Evolutionary conservation across 768 basidiomycete genomes (phyloP).

Genomic region (Hirschioporus abietinus): DNA sequence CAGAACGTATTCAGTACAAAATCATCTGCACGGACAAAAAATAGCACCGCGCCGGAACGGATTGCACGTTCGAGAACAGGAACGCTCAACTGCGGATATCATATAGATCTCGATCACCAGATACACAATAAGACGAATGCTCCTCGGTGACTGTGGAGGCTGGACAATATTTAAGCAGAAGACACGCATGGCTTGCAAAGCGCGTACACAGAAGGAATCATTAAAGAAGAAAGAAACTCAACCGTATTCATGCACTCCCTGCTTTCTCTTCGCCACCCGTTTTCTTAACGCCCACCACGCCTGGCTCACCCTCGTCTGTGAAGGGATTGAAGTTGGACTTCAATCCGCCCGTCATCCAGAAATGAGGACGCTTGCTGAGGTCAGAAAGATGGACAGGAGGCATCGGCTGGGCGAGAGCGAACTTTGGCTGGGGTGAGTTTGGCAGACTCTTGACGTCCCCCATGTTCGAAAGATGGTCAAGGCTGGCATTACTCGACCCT

Average conservation of each 20-base stretch:
- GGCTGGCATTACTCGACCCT: constrained; percentile 66
- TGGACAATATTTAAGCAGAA: not conserved
- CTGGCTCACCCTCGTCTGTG: constrained; percentile 46
- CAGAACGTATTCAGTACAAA: not conserved
- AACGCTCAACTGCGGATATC: not conserved
- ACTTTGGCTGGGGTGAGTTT: constrained; percentile 55
- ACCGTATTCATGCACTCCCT: not conserved
- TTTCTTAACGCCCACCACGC: not conserved
- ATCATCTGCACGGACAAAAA: not conserved
- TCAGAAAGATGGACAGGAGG: constrained; percentile 8
- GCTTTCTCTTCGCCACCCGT: not conserved
- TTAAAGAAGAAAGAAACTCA: not conserved
- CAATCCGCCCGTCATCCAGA: constrained; percentile 52
- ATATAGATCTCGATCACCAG: not conserved
- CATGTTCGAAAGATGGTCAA: constrained; percentile 73
- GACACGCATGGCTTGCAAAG: not conserved
- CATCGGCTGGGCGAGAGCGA: constrained; percentile 25
- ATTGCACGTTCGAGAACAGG: not conserved
- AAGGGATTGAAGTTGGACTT: constrained; percentile 79
- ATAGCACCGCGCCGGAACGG: not conserved
- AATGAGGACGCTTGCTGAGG: constrained; percentile 15
- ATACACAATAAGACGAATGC: not conserved
- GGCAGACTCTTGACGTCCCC: constrained; percentile 72
- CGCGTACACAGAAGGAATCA: not conserved
- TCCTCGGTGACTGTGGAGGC: not conserved